Base-by-base conservation (phyloP, 495 filamentous ascomycete genomes). In the Neurospora sp. region DNA sequence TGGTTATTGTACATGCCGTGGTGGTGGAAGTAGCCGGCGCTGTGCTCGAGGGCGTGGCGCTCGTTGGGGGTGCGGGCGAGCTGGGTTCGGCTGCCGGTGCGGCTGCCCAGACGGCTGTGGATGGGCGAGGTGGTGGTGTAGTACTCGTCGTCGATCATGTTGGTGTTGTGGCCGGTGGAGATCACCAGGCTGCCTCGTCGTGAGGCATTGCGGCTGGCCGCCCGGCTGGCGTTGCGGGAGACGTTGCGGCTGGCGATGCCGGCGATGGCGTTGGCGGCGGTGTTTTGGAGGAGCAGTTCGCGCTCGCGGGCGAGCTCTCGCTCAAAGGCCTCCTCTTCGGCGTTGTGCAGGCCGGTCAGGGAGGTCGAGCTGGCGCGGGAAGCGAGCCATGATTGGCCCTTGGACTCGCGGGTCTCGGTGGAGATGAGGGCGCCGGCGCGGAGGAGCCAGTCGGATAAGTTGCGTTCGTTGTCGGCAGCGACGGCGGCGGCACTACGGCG, bases 371-470 rank as follows among this genome's bases (percentile, higher is more conserved):
- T 92, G 39, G 88, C 89, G 72, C 91, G 88, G 73, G 91, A 91
- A 6, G 87, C 86, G 4, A 96, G 87, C 93, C 93, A 96, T 54
- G 88, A 85, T 79, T 94, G 92, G 14, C 93, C 93, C 79, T 94
- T 95, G 77, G 88, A 89, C 75, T 95, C 92, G 73, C 92, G 86
- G 3, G 91, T 85, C 66, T 90, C 89, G 5, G 88, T 87, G n/a
- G 91, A 88, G 14, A 95, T 88, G 31, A 90, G 81, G 11, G 91
- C 90, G 2, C 92, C 93, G 3, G 91, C 88, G 70, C 91, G 90
- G 20, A 92, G 86, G 74, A 96, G 86, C 92, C 92, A 95, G 83
- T 93, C 91, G 27, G 86, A 86, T 72, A 92, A 88, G 42, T 78
- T 79, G 74, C 83, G 78, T 75, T 78, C 75, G 73, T 77, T 72